These are phyloP conservation scores for Talaromyces piceae DNA, from an alignment of 2,329 filamentous ascomycete genomes.

Conservation along the genomic window DNA sequence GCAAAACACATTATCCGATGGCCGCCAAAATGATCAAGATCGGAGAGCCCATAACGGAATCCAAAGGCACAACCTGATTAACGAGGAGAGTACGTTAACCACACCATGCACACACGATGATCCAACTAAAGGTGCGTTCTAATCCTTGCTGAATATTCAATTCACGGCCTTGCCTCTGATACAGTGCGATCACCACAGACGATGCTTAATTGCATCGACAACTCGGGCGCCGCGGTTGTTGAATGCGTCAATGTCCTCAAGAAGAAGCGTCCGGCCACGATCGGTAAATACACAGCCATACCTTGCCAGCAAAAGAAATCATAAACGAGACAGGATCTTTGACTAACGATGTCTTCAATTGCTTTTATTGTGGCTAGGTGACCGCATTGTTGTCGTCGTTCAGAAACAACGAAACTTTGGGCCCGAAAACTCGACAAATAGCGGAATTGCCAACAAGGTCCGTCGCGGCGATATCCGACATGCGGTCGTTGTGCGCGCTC, in stretches of 20 bases:
- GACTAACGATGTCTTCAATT: neutral
- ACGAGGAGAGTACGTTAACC: conserved; percentile 4
- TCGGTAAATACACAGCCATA: conserved; percentile 54
- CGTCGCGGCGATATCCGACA: conserved; percentile 94
- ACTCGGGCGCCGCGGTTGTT: conserved; percentile 93
- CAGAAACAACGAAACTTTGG: conserved; percentile 84
- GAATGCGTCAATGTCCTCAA: conserved; percentile 91
- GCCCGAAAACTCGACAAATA: conserved; percentile 62
- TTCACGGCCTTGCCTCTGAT: too few species aligned
- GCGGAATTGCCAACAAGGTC: conserved; percentile 82
- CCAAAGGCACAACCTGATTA: too few species aligned
- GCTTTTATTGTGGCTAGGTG: too few species aligned
- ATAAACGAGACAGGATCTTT: neutral
- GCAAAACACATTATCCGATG: neutral
- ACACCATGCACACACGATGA: conserved; percentile 58
- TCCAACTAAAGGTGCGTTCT: conserved; percentile 67
- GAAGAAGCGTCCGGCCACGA: conserved; percentile 75
- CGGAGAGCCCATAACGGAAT: neutral
- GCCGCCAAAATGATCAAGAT: neutral
- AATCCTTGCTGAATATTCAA: too few species aligned
- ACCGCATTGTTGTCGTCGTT: conserved; percentile 94
- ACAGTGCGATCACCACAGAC: conserved; percentile 74
- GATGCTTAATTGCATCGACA: conserved; percentile 99
- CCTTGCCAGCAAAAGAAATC: neutral
- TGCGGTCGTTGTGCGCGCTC: conserved; percentile 87